These are phyloP conservation scores for Ophiocordyceps australis DNA, from an alignment of 2,329 filamentous ascomycete genomes.

Conservation along the genomic window DNA sequence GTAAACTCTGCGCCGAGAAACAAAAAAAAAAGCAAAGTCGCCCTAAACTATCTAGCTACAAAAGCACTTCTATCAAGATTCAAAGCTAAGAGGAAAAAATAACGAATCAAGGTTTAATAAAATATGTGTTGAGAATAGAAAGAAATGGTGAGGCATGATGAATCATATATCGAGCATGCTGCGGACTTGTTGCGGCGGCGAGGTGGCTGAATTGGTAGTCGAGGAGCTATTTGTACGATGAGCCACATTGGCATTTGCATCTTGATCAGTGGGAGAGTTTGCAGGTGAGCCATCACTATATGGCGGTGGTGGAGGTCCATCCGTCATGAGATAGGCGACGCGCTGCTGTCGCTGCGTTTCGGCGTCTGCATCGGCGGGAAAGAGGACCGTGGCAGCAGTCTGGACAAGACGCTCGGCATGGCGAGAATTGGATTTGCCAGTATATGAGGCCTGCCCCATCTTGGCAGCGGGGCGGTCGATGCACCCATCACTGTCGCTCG, in stretches of 20 bases:
- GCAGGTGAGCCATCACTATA: conserved; percentile 15
- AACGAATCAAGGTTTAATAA: no score
- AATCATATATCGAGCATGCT: conserved; percentile 40
- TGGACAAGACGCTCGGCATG: conserved; percentile 24
- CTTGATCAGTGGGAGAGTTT: no score
- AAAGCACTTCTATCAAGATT: no score
- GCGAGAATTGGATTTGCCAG: conserved; percentile 23
- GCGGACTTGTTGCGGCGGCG: conserved; percentile 32
- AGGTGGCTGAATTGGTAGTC: conserved; percentile 25
- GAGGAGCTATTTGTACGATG: conserved; percentile 25
- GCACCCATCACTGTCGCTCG: no score
- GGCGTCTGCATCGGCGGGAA: conserved; percentile 20
- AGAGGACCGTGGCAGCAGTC: conserved; percentile 25
- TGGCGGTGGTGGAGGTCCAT: conserved; percentile 22
- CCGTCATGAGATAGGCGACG: conserved; percentile 18
- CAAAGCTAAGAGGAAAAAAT: no score
- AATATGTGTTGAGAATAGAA: no score
- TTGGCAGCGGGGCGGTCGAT: conserved; percentile 3
- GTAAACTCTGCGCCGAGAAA: no score
- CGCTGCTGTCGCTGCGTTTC: conserved; percentile 14
- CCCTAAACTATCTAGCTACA: no score
- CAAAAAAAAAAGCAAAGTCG: no score
- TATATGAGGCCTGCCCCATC: conserved; percentile 12
- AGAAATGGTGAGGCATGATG: no score
- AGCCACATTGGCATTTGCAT: conserved; percentile 10